Evolutionary conservation across 768 basidiomycete genomes (phyloP).

Genomic region (Dacryopinax spathularia): DNA sequence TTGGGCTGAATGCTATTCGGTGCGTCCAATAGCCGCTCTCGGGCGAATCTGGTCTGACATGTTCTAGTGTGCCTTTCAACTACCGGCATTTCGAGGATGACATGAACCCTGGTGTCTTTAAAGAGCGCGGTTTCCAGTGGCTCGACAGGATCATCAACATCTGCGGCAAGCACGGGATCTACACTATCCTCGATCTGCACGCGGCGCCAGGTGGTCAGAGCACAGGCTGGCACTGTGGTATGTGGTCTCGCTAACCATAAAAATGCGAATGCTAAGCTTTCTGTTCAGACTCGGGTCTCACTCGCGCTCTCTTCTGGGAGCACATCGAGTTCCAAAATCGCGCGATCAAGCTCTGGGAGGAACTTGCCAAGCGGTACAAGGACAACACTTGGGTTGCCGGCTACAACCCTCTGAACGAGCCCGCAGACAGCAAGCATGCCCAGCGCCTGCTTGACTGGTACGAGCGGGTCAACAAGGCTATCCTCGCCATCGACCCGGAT

Average conservation of each 20-base stretch:
- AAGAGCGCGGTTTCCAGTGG: conserved; percentile 60
- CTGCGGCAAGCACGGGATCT: conserved; percentile 59
- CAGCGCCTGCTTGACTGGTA: conserved; percentile 50
- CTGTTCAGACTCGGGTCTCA: conserved; percentile 5
- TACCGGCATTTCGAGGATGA: conserved; percentile 69
- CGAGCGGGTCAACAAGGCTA: conserved; percentile 49
- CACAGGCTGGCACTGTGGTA: conserved; percentile 55
- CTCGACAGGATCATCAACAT: conserved; percentile 66
- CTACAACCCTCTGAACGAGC: conserved; percentile 78
- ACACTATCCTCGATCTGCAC: conserved; percentile 69
- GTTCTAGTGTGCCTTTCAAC: conserved; percentile 41
- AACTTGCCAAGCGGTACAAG: conserved; percentile 62
- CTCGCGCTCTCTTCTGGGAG: conserved; percentile 44
- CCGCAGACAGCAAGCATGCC: conserved; percentile 54
- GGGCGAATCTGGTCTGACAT: not conserved
- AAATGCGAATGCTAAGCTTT: not conserved
- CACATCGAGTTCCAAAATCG: conserved; percentile 81
- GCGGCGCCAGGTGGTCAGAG: conserved; percentile 30
- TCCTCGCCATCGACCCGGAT: conserved; percentile 52
- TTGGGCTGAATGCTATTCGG: conserved; percentile 70
- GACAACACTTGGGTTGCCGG: conserved; percentile 55
- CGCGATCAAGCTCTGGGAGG: conserved; percentile 58
- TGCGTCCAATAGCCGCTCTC: not conserved
- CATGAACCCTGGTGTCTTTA: conserved; percentile 64
- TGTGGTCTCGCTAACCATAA: not conserved